Evolutionary conservation across 2,329 filamentous ascomycete genomes (phyloP), one percentile per base, ranked within the genome.

Genomic region (Colletotrichum sp.): DNA sequence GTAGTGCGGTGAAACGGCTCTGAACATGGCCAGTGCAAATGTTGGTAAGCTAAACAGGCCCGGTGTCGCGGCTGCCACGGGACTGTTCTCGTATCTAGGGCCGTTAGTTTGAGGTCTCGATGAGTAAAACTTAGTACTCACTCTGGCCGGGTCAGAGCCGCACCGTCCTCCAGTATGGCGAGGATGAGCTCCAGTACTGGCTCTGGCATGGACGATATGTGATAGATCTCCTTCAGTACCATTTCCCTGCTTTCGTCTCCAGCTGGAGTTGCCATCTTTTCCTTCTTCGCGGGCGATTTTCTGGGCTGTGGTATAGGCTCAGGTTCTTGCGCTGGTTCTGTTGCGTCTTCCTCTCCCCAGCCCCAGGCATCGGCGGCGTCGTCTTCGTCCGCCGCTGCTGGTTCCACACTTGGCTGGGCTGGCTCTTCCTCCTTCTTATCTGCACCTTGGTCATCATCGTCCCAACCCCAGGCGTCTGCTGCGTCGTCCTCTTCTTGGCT

Each of bases 151-250:
- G 90, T 90, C 61, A 96, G 84, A 1, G 86, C 87, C 12, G 90
- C 89, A 2, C 87, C 91, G 76, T 94, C 92, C 73, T 92, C 89
- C 75, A 90, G 81, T 33, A 93, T 88, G 15, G 86, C 80, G 27
- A 87, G 85, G 66, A 96, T 91, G 33, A 94, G 87, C 21, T 90
- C 87, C 24, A 96, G 87, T 15, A 98, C 91, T 6, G 92, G 90
- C 74, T 95, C 93, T 1, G 97, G 96, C 81, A 98, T 93, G 4
- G 94, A 93, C 0, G 96, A 98, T 66, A 98, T 94, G 72, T 92
- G 94, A 82, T 98, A 99, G 2, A 90, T 94, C 83, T 99, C 97
- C 75, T 89, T 93, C 58, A 98, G 84, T 0, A 94, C 93, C 73
- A 98, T 85, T 80, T 97, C 93, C 69, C 91, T 87, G 11, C 87